Percentiles rank a stretch among this genome's conserved stretches.
Evolutionary conservation across 805 yeast genomes (phyloP).

Genomic region (Komagataella populi): DNA sequence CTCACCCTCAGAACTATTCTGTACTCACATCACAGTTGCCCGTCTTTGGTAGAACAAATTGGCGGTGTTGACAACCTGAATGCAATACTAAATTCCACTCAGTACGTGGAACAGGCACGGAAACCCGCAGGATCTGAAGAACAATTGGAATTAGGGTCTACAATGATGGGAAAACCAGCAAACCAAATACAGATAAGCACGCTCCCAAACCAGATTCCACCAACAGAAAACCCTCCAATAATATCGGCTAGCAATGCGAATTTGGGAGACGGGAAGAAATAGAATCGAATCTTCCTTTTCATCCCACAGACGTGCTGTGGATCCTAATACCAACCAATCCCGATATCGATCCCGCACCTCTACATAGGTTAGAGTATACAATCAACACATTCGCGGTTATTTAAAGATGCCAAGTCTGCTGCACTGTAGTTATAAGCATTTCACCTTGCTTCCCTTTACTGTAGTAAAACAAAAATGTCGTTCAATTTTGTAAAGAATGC

Average conservation of each 20-base stretch:
- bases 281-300: not conserved
- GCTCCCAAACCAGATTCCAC: not conserved
- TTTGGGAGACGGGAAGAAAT: not conserved
- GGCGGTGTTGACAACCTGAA: constrained; percentile 33
- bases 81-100: constrained; percentile 20
- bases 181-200: not conserved
- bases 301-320: not conserved
- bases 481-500: constrained; percentile 44
- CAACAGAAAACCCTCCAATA: not conserved
- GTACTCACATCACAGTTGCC: constrained; percentile 37
- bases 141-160: not conserved
- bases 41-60: constrained; percentile 22
- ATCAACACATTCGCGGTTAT: not conserved
- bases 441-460: not conserved
- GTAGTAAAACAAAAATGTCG: constrained; percentile 21
- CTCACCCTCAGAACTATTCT: constrained; percentile 32
- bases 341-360: not conserved
- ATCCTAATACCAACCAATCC: not conserved
- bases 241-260: not conserved
- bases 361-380: not conserved
- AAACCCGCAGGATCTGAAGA: not conserved
- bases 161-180: not conserved
- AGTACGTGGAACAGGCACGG: constrained; percentile 10
- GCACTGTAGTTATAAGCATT: not conserved
- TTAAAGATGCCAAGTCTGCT: not conserved